A percentile compares a stretch with the other conserved stretches of the same genome.
Conservation (phyloP, 805 yeast species). For the Candida silvicultrix region DNA sequence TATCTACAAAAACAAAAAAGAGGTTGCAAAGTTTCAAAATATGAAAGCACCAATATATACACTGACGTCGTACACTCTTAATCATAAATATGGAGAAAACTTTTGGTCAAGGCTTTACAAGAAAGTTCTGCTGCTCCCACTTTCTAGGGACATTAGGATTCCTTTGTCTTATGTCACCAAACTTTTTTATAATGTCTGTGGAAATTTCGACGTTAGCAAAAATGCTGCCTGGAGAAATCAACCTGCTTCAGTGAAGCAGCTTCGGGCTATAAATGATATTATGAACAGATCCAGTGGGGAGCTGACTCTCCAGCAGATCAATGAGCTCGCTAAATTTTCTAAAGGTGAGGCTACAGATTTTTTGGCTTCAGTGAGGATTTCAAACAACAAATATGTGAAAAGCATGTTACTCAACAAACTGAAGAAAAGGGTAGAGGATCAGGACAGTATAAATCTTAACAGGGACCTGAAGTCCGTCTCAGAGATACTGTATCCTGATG, state of each 20-base stretch:
- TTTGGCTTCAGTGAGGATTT: background rate
- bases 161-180: background rate
- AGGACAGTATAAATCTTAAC: no score
- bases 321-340: background rate
- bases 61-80: background rate
- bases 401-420: background rate
- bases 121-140: background rate
- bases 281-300: background rate
- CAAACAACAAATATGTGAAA: background rate
- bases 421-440: background rate
- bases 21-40: background rate
- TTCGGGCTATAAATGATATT: background rate
- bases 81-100: background rate
- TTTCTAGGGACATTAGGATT: background rate
- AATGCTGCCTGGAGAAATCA: background rate
- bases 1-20: constrained; percentile 1
- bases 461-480: no score
- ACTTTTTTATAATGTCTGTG: no score
- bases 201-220: background rate
- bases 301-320: background rate
- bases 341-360: background rate
- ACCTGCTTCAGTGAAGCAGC: background rate
- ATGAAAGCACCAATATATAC: background rate
- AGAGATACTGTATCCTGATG: no score
- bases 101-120: no score